Base-by-base conservation (phyloP, 2,329 filamentous ascomycete genomes). In the Xylaria digitata region DNA sequence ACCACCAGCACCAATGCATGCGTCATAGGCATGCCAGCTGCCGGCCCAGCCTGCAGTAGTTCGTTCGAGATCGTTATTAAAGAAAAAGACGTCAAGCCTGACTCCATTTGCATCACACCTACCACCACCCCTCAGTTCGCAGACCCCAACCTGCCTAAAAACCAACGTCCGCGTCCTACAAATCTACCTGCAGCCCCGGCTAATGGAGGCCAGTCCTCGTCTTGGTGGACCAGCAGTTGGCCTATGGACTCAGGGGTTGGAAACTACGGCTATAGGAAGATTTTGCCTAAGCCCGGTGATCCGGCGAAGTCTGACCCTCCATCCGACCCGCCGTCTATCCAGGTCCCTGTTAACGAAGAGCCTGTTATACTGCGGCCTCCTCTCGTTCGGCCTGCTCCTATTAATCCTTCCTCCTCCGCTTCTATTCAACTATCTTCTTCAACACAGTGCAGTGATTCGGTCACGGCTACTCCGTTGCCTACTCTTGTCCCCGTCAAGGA, bases 51-150 rank as follows among this genome's bases (percentile, higher is more conserved):
- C 40, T 76, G 75, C 68, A 66, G 58, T 67, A 67, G 56, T 17
- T 58, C 69, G 32, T 69, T 77, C 58, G 68, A 77, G 62, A 75
- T 78, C 63, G 67, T 67, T 55, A 50, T 73, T 7, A 60, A 67
- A 17, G 63, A 71, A 17, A 58, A 71, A 40, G 67, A 72, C 37
- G 61, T 62, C 3, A 66, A 71, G 6, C 65, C 70, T 6, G 67
- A 73, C 8, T 66, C 63, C 66, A 74, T 77, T 48, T 74, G 69
- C 59, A 71, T 76, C 57, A 74, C 73, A n/a, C 73, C 73, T 6
- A 70, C 73, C 49, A 13, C 19, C 53, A 46, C 42, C 2, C 49
- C 37, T 17, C 17, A 9, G 15, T 45, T 45, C n/a, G 52, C 34
- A 26, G 49, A 56, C 11, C 50, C 45, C 50, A n/a, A 42, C 6